Conservation (phyloP, 2,329 filamentous ascomycete species). For the Lecanicillium sp. region DNA sequence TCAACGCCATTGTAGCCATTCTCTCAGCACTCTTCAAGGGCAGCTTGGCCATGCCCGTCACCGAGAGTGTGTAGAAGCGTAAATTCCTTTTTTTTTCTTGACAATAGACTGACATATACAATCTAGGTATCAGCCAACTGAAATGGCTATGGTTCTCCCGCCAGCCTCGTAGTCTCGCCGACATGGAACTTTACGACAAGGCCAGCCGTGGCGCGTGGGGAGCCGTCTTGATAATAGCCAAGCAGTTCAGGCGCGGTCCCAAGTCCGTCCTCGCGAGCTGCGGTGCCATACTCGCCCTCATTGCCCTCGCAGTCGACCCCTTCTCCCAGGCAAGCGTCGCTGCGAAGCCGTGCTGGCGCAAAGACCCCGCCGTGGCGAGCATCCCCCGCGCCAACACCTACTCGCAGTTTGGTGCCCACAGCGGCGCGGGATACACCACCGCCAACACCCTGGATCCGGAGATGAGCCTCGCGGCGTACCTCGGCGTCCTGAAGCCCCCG, state of each 20-base stretch:
- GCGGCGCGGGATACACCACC: not conserved
- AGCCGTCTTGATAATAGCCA: not conserved
- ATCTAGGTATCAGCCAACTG: not conserved
- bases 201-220: not conserved
- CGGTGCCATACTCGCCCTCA: not conserved
- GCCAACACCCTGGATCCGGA: not conserved
- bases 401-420: not conserved
- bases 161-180: not conserved
- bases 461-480: slow-evolving; percentile 1
- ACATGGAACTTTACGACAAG: not conserved
- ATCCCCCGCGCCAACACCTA: not conserved
- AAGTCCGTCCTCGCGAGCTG: not conserved
- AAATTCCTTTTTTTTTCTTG: not conserved
- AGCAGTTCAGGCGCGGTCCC: not conserved
- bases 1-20: not conserved
- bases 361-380: not conserved
- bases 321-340: not conserved
- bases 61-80: not conserved
- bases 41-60: not conserved
- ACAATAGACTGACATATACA: not conserved
- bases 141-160: not conserved
- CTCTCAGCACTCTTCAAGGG: not conserved
- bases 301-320: not conserved
- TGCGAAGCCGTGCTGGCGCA: not conserved
- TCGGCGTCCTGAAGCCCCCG: not conserved